Evolutionary conservation across 306 rosid genomes (phyloP), one percentile per base, ranked within the genome.

Genomic region (Alnus glutinosa): DNA sequence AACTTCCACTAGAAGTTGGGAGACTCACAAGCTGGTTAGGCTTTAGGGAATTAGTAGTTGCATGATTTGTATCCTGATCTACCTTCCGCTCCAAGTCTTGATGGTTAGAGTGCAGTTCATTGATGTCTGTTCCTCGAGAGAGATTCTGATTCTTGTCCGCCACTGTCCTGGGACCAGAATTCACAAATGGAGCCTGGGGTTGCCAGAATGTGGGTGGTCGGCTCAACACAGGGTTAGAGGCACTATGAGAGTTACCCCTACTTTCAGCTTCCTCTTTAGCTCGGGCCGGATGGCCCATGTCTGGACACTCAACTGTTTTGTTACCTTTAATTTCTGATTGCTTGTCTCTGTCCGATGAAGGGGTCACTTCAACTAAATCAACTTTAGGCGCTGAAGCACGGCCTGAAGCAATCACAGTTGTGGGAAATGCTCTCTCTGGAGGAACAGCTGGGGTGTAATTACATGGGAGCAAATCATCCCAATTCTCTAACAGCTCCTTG

Each of bases 361-460:
- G 62, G 32, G 77, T 77, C 51, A 82, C 72, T 73, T 91, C 97
- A 7, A 82, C 71, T 30, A 86, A 79, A 79, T 92, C 97, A 70
- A 47, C 86, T 86, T 93, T 92, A 19, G 92, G 23, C 18, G 93
- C 84, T 37, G 96, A 88, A 72, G 94, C 75, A 61, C 97, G 97
- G 74, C 94, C 86, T 5, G 94, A 90, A 61, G 98, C 81, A 68
- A 95, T 93, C 81, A 91, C 69, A 2, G 98, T 95, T 0, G 94
- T 91, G 57, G 99, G 99, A 83, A 95, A 93, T 76, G 99, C 98
- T 80, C 98, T 92, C 85, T 95, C 98, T 2, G 97, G 98, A 80
- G 98, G 98, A 63, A 95, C 98, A 36, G 99, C 99, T 23, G 97
- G 98, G 61, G 97, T 93, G 80, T 93, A 95, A 87, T 95, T 90